Evolutionary conservation across 441 rosid genomes (phyloP).

Genomic region (Capsella rubella): DNA sequence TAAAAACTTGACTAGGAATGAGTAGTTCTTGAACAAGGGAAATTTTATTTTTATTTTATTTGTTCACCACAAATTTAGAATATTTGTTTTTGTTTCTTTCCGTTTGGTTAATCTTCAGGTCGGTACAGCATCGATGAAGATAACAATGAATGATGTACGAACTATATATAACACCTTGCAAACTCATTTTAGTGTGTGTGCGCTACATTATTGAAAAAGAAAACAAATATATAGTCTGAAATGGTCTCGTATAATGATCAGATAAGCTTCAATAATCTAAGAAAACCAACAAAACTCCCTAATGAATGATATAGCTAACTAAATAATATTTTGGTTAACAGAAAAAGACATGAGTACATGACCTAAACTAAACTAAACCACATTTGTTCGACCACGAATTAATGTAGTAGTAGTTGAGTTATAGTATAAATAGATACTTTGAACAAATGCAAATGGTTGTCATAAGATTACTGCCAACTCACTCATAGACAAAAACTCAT

Average conservation of each 20-base stretch:
- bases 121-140: constrained; percentile 17
- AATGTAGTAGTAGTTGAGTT: background rate
- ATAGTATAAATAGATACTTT: background rate
- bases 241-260: background rate
- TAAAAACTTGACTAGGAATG: constrained; percentile 36
- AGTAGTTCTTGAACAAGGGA: constrained; percentile 18
- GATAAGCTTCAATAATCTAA: background rate
- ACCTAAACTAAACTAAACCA: background rate
- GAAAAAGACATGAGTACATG: background rate
- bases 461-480: constrained; percentile 33
- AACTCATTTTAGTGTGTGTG: background rate
- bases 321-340: background rate
- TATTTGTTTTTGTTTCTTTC: constrained; percentile 33
- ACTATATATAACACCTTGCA: constrained; percentile 11
- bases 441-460: constrained; percentile 37
- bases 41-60: background rate
- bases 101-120: constrained; percentile 9
- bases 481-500: constrained; percentile 26
- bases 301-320: background rate
- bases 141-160: constrained; percentile 23
- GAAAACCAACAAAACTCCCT: background rate
- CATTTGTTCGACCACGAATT: background rate
- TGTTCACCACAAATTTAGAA: constrained; percentile 32
- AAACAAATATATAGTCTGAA: background rate
- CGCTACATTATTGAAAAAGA: background rate